A percentile compares a stretch with the other conserved stretches of the same genome.
phyloP scores from a whole-genome alignment of 2,329 filamentous ascomycete genomes.

The Hypoxylon sp. region DNA sequence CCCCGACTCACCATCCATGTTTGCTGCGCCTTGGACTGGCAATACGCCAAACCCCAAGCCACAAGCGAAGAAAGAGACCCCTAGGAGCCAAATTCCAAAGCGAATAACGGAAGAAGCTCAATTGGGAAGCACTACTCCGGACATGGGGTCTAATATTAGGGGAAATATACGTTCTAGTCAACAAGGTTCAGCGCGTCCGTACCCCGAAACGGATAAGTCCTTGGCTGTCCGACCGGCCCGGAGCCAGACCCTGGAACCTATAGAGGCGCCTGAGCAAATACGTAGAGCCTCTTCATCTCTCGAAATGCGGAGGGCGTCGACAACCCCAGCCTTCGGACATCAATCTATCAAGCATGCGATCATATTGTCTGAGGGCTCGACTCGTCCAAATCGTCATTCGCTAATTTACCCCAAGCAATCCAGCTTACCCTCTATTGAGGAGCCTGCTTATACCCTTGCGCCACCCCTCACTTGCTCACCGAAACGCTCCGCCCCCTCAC shows the following conservation, averaged over 20 bases:
- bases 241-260: not conserved
- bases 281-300: slow-evolving; percentile 48
- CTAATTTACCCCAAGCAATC: slow-evolving; percentile 33
- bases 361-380: slow-evolving; percentile 37
- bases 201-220: slow-evolving; percentile 21
- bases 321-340: slow-evolving; percentile 27
- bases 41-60: slow-evolving; percentile 16
- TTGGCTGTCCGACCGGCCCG: slow-evolving; percentile 13
- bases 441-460: slow-evolving; percentile 32
- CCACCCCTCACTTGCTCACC: slow-evolving; percentile 42
- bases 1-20: slow-evolving; percentile 29
- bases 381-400: slow-evolving; percentile 34
- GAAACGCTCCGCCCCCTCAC: slow-evolving; percentile 48
- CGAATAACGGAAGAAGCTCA: slow-evolving; percentile 18
- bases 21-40: slow-evolving; percentile 20
- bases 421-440: slow-evolving; percentile 30
- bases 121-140: not conserved
- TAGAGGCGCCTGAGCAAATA: slow-evolving; percentile 30
- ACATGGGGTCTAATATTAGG: not conserved
- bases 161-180: slow-evolving; percentile 18
- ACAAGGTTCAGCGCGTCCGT: slow-evolving; percentile 7
- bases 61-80: slow-evolving; percentile 20
- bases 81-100: slow-evolving; percentile 21
- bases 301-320: slow-evolving; percentile 40
- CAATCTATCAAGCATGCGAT: slow-evolving; percentile 39